Evolutionary conservation across 2,329 filamentous ascomycete genomes (phyloP).

Genomic region (Cladorrhinum sp.): DNA sequence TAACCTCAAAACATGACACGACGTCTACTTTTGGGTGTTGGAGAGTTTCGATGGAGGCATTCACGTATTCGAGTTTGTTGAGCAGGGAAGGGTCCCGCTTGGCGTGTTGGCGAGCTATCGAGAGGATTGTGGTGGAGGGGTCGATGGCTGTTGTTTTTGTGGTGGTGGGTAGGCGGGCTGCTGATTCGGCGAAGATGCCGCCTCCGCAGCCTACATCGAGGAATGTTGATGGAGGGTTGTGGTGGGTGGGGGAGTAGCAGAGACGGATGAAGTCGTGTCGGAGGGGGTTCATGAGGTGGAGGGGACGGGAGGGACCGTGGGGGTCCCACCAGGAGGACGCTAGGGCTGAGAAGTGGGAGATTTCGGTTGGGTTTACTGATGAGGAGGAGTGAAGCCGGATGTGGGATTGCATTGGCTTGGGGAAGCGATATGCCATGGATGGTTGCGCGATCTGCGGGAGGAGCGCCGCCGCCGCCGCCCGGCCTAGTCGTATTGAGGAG

Average conservation of each 20-base stretch:
- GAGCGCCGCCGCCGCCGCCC: not conserved
- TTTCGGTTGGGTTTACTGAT: constrained; percentile 82
- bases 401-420: constrained; percentile 16
- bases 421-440: constrained; percentile 20
- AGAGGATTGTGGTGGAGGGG: constrained; percentile 69
- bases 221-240: constrained; percentile 48
- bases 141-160: constrained; percentile 71
- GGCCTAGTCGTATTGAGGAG: constrained; percentile 11
- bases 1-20: constrained; percentile 86
- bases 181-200: constrained; percentile 91
- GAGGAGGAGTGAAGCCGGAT: constrained; percentile 44
- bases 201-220: constrained; percentile 95
- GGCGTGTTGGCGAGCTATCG: constrained; percentile 73
- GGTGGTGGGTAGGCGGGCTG: constrained; percentile 65
- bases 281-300: constrained; percentile 97
- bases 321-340: constrained; percentile 97
- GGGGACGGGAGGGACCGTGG: constrained; percentile 82
- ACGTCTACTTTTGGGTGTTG: constrained; percentile 57
- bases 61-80: constrained; percentile 66
- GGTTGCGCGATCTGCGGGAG: not conserved
- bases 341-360: constrained; percentile 91
- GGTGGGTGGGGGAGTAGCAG: constrained; percentile 56
- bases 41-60: constrained; percentile 73
- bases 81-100: constrained; percentile 66
- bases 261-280: constrained; percentile 85